Evolutionary conservation across 768 basidiomycete species (phyloP).

Genomic region (Auriscalpium orientale): DNA sequence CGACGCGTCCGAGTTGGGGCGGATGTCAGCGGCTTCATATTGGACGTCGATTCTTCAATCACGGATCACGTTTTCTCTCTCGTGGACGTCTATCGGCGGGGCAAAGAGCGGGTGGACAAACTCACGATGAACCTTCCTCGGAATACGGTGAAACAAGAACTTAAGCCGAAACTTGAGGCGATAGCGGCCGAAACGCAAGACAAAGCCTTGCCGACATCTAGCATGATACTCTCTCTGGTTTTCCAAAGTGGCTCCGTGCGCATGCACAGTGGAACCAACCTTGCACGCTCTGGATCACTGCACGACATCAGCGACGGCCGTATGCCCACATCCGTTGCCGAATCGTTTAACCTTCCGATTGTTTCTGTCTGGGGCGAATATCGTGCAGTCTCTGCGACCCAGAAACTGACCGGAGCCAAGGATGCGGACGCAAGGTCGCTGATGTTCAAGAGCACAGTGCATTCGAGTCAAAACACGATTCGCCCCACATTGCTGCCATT

Average conservation of each 20-base stretch:
- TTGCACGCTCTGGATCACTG: slow-evolving; percentile 14
- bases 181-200: slow-evolving; percentile 18
- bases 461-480: slow-evolving; percentile 81
- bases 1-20: slow-evolving; percentile 57
- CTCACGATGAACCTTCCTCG: slow-evolving; percentile 51
- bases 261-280: slow-evolving; percentile 48
- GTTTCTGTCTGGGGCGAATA: slow-evolving; percentile 83
- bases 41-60: slow-evolving; percentile 78
- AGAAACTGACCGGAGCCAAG: slow-evolving; percentile 26
- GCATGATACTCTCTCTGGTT: slow-evolving; percentile 55
- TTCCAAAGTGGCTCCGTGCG: slow-evolving; percentile 85
- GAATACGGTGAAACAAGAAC: slow-evolving; percentile 20
- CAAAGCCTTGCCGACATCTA: slow-evolving; percentile 44
- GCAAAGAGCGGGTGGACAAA: slow-evolving; percentile 68
- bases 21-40: slow-evolving; percentile 74
- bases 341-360: slow-evolving; percentile 65
- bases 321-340: slow-evolving; percentile 45
- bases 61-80: slow-evolving; percentile 75
- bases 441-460: slow-evolving; percentile 81
- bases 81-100: slow-evolving; percentile 76
- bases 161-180: neutral
- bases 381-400: slow-evolving; percentile 44
- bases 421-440: slow-evolving; percentile 48
- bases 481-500: slow-evolving; percentile 81
- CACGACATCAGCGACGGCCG: slow-evolving; percentile 46